Conservation (phyloP, 129 eudicot genomes). For the Helianthus tuberosus region DNA sequence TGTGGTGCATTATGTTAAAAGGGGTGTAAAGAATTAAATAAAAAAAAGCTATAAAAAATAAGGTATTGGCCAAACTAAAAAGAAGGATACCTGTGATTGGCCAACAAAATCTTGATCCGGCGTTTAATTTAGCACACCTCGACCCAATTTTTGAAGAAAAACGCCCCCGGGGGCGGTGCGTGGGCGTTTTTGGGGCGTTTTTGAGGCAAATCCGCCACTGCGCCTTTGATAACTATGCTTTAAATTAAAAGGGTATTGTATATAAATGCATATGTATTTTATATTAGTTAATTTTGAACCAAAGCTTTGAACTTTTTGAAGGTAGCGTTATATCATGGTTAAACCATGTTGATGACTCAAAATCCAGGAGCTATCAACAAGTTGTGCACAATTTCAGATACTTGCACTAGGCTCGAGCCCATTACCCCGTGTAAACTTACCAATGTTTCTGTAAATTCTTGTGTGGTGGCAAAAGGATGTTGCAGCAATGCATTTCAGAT, state of each 20-base stretch:
- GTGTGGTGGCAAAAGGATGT: conserved; percentile 34
- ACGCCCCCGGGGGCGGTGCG: too few relatives aligned
- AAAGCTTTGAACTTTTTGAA: conserved; percentile 37
- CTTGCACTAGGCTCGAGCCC: conserved; percentile 44
- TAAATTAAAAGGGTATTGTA: neutral
- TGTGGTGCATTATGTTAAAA: too few relatives aligned
- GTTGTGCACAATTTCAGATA: conserved; percentile 44
- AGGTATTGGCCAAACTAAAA: too few relatives aligned
- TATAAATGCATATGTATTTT: neutral
- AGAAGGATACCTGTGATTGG: too few relatives aligned
- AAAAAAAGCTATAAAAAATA: too few relatives aligned
- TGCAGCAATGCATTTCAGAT: conserved; percentile 38
- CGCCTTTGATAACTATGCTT: neutral
- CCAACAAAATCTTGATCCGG: too few relatives aligned
- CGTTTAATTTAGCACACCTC: too few relatives aligned
- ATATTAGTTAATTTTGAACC: conserved; percentile 3
- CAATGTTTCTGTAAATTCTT: conserved; percentile 32
- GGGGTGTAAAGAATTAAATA: too few relatives aligned
- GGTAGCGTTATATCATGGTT: conserved; percentile 56
- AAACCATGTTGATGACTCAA: conserved; percentile 58
- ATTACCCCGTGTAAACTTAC: conserved; percentile 37
- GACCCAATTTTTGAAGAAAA: too few relatives aligned
- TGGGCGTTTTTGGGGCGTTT: too few relatives aligned
- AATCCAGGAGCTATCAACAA: conserved; percentile 46
- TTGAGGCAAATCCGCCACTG: too few relatives aligned